Evolutionary conservation across 2,329 filamentous ascomycete species (phyloP).

Genomic region (Hymenoscyphus scutula): DNA sequence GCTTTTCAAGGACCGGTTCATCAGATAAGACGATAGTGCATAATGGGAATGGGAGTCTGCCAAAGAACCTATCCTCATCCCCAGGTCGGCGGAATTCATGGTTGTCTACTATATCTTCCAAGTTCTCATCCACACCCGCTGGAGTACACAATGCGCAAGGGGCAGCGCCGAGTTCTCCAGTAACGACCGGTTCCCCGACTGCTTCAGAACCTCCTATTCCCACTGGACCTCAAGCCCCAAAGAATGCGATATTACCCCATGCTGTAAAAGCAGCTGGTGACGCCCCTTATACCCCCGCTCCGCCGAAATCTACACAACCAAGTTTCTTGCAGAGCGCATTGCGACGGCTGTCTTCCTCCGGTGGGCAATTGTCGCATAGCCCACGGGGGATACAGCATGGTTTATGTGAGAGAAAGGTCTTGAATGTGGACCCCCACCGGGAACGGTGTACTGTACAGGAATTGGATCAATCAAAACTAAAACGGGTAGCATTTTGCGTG

Average conservation of each 20-base stretch:
- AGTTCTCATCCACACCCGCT: slow-evolving; percentile 67
- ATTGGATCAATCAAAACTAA: slow-evolving; percentile 75
- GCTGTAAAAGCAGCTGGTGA: slow-evolving; percentile 55
- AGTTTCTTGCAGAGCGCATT: slow-evolving; percentile 80
- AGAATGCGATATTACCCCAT: slow-evolving; percentile 60
- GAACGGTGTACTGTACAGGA: slow-evolving; percentile 78
- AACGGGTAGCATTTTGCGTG: slow-evolving; percentile 90
- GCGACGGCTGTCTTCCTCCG: slow-evolving; percentile 74
- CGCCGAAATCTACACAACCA: slow-evolving; percentile 64
- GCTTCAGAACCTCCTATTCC: slow-evolving; percentile 37
- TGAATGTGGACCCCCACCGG: slow-evolving; percentile 81
- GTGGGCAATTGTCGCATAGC: slow-evolving; percentile 39
- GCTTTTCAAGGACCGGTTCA: slow-evolving; percentile 27
- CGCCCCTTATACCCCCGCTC: slow-evolving; percentile 70
- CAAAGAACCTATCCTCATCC: slow-evolving; percentile 19
- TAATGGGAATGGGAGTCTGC: slow-evolving; percentile 24
- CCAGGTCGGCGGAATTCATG: slow-evolving; percentile 66
- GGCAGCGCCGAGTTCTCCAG: slow-evolving; percentile 30
- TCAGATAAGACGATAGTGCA: slow-evolving; percentile 27
- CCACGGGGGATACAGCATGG: slow-evolving; percentile 58
- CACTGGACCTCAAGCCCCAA: slow-evolving; percentile 41
- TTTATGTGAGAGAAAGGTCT: slow-evolving; percentile 72
- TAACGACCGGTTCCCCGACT: slow-evolving; percentile 26
- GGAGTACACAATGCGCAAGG: slow-evolving; percentile 29
- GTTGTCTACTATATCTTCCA: slow-evolving; percentile 91